Conservation (phyloP, 768 basidiomycete species). For the Sarcomyxa edulis region DNA sequence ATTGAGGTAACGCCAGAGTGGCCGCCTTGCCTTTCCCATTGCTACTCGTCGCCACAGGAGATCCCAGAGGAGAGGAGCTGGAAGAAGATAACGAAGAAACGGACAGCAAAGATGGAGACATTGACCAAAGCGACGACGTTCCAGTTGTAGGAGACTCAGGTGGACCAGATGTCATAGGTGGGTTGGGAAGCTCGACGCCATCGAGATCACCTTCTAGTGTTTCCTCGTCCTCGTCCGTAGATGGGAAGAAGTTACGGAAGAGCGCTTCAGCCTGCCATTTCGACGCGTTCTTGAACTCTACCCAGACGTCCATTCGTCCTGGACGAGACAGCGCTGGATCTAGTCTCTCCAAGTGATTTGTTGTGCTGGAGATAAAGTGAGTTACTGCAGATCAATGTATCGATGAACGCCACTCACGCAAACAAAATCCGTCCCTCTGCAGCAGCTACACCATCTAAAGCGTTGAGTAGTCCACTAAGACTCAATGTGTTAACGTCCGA, state of each 20-base stretch:
- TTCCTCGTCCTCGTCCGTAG: constrained; percentile 36
- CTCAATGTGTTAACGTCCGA: constrained; percentile 80
- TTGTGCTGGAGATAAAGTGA: constrained; percentile 45
- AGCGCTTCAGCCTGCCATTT: constrained; percentile 82
- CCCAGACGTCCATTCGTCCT: constrained; percentile 89
- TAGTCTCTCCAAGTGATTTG: constrained; percentile 86
- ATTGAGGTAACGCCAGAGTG: constrained; percentile 20
- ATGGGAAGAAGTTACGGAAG: constrained; percentile 90
- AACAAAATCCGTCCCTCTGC: constrained; percentile 86
- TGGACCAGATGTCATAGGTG: constrained; percentile 10
- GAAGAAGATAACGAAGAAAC: constrained; percentile 27
- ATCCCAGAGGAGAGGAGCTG: constrained; percentile 19
- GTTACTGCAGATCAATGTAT: constrained; percentile 4
- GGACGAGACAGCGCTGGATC: constrained; percentile 91
- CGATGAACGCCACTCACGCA: constrained; percentile 51
- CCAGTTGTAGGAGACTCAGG: constrained; percentile 3
- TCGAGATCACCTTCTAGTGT: constrained; percentile 12
- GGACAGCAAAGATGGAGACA: constrained; percentile 37
- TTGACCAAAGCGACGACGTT: constrained; percentile 17
- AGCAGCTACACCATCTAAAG: constrained; percentile 82
- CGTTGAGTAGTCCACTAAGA: constrained; percentile 78
- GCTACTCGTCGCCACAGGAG: too few species aligned
- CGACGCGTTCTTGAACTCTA: constrained; percentile 85
- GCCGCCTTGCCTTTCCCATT: constrained; percentile 10
- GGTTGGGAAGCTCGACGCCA: constrained; percentile 20